These are phyloP conservation scores for Hypomontagnella submonticulosa DNA, from an alignment of 495 filamentous ascomycete species.

Conservation along the genomic window DNA sequence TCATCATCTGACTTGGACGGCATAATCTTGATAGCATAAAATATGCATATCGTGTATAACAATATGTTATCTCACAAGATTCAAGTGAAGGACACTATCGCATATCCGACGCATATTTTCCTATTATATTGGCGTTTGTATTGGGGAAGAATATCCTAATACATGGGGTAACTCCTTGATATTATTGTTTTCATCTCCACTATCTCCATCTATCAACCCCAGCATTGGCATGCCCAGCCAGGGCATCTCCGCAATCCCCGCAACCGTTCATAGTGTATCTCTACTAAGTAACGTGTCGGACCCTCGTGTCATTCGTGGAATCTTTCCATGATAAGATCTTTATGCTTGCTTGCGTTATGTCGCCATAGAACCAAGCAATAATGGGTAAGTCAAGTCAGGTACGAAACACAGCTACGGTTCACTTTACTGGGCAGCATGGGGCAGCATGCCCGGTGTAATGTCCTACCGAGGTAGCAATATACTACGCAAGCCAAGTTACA, in stretches of 20 bases:
- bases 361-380: neutral
- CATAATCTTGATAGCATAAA: too few species aligned
- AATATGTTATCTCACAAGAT: too few species aligned
- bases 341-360: constrained; percentile 13
- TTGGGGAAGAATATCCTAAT: too few species aligned
- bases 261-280: constrained; percentile 15
- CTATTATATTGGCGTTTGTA: too few species aligned
- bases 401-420: constrained; percentile 11
- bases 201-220: too few species aligned
- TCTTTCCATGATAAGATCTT: constrained; percentile 23
- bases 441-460: constrained; percentile 37
- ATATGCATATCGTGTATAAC: too few species aligned
- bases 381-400: constrained; percentile 9
- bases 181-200: too few species aligned
- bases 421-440: constrained; percentile 28
- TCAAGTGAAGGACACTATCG: too few species aligned
- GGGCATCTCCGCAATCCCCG: constrained; percentile 32
- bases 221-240: too few species aligned
- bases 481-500: constrained; percentile 31
- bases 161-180: too few species aligned
- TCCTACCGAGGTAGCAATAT: constrained; percentile 40
- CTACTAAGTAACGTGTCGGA: constrained; percentile 18
- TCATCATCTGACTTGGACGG: too few species aligned
- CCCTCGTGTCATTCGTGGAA: constrained; percentile 37
- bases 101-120: too few species aligned